Evolutionary conservation across 169 alveolate genomes (phyloP).

Genomic region (Prorocentrum cordatum): DNA sequence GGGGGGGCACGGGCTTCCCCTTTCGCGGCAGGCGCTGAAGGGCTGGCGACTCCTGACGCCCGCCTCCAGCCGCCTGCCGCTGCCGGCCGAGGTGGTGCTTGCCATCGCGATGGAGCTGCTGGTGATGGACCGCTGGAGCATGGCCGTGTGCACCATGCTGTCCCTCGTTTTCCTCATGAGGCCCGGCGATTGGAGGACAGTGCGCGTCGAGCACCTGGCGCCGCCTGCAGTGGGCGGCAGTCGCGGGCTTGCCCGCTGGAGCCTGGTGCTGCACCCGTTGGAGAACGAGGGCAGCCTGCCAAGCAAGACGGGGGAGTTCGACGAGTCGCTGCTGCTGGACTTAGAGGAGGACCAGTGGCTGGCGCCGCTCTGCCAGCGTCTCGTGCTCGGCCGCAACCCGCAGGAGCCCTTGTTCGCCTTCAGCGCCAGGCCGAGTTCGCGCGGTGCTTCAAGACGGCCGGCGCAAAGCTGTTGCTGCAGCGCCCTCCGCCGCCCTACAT

Average conservation of each 20-base stretch:
- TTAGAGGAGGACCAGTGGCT: neutral
- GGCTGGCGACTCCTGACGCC: conserved; percentile 11
- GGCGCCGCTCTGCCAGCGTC: neutral
- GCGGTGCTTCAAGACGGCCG: neutral
- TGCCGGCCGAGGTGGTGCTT: neutral
- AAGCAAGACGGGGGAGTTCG: neutral
- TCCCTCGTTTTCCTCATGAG: neutral
- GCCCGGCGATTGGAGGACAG: neutral
- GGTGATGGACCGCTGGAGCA: too few species aligned
- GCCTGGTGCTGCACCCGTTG: neutral
- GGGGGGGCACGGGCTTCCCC: too few species aligned
- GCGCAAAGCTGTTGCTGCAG: neutral
- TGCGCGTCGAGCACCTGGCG: neutral
- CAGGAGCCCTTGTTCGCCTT: neutral
- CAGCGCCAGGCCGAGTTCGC: neutral
- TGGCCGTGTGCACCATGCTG: neutral
- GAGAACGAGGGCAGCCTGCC: neutral
- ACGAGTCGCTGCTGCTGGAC: neutral
- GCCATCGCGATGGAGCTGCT: neutral
- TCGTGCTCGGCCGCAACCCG: neutral
- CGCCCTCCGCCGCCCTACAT: neutral
- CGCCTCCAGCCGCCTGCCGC: neutral
- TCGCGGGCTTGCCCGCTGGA: neutral
- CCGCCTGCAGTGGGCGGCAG: too few species aligned
- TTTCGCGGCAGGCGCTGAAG: neutral